Evolutionary conservation across 139 green algal species (phyloP), one percentile per base, ranked within the genome.

Genomic region (Chlorella vulgaris): DNA sequence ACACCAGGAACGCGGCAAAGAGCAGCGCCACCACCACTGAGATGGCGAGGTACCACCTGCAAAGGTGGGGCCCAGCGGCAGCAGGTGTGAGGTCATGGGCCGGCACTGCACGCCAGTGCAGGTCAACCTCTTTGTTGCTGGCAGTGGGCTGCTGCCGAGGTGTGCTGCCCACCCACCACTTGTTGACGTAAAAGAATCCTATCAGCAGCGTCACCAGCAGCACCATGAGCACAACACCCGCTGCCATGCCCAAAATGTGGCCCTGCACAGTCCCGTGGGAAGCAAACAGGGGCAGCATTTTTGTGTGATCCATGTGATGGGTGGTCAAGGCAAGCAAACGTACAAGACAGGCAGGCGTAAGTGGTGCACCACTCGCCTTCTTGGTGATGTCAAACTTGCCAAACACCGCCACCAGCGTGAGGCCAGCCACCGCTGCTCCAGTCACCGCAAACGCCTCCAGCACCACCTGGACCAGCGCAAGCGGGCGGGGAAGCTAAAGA

Each of bases 361-460:
- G 15, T 58, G 4, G 36, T 68, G 40, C 61, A 92, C 76, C 43
- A 87, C 39, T 75, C 33, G 85, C 89, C 61, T 77, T 80, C 33
- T 77, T 71, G n/a, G 90, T 93, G 21, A 81, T 61, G 75, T 93
- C 90, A 26, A 87, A 83, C 31, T 81, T 78, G 8, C 84, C 88
- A 61, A 91, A 81, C 26, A 83, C 47, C 0, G 86, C 88, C 10
- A 85, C 76, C 15, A 90, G 15, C 1, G 83, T 85, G 2, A 91
- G 60, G 42, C 60, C 55, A 2, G 55, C 36, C 15, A 91, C 87
- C 4, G 69, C 50, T 0, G 53, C 79, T 24, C 33, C 36, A 3
- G 81, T 90, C 26, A 77, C 29, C 5, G 51, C 62, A 61, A 91
- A 85, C 7, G 84, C 88, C 18, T 84, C 28, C 58, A 88, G 28